A percentile compares a stretch with the other conserved stretches of the same genome.
Evolutionary conservation across 768 basidiomycete genomes (phyloP).

Genomic region (Boletellus emodensis): DNA sequence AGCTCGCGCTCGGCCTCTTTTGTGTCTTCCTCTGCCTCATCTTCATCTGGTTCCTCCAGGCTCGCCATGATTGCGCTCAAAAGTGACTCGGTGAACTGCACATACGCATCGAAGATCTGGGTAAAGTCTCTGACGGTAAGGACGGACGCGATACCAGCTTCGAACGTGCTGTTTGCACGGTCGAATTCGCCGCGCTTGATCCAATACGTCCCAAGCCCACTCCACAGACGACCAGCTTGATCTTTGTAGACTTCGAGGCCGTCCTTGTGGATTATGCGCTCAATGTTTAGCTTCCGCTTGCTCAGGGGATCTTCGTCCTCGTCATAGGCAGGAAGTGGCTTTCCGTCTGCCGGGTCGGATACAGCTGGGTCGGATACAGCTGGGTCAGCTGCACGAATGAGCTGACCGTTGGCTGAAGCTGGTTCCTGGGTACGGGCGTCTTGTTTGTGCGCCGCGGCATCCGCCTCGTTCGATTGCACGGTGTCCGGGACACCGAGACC

Average conservation of each 20-base stretch:
- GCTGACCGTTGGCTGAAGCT: conserved; percentile 52
- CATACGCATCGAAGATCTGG: conserved; percentile 95
- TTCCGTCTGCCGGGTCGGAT: conserved; percentile 47
- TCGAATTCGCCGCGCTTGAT: conserved; percentile 96
- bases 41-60: conserved; percentile 72
- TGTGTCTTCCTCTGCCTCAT: conserved; percentile 72
- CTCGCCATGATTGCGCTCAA: conserved; percentile 87
- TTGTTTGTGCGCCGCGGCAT: conserved; percentile 39
- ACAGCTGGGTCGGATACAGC: conserved; percentile 60
- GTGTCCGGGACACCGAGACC: conserved; percentile 83
- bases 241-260: conserved; percentile 91
- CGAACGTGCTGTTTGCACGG: conserved; percentile 82
- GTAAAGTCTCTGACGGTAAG: conserved; percentile 96
- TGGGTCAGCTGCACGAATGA: conserved; percentile 71
- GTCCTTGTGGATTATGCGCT: conserved; percentile 77
- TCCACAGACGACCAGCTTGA: conserved; percentile 95
- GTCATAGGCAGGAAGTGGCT: conserved; percentile 53
- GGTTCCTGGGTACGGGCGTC: conserved; percentile 31
- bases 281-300: conserved; percentile 74
- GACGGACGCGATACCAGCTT: conserved; percentile 76
- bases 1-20: conserved; percentile 79
- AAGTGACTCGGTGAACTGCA: conserved; percentile 88
- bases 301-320: conserved; percentile 82
- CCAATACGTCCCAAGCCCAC: conserved; percentile 96
- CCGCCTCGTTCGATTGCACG: conserved; percentile 47